These are phyloP conservation scores for Penicillium digitatum DNA, from an alignment of 2,329 filamentous ascomycete species.

Conservation along the genomic window DNA sequence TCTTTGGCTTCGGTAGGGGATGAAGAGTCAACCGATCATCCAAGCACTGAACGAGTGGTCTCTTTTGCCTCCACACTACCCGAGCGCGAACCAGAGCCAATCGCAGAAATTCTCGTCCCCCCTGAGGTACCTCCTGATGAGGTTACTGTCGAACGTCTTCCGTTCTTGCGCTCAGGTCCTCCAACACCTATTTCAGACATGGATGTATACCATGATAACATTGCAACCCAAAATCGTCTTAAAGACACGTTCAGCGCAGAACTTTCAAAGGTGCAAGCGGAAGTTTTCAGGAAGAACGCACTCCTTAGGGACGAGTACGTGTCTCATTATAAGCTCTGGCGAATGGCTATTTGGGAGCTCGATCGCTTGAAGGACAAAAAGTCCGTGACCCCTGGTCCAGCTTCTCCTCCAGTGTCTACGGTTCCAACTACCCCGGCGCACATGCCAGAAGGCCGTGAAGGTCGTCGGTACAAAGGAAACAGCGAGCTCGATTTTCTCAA, in stretches of 20 bases:
- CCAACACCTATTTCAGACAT: slow-evolving; percentile 45
- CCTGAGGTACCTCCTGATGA: slow-evolving; percentile 17
- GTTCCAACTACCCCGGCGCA: slow-evolving; percentile 30
- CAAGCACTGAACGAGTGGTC: slow-evolving; percentile 10
- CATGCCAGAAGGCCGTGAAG: slow-evolving; percentile 34
- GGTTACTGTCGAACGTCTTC: slow-evolving; percentile 43
- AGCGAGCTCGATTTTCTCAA: slow-evolving; percentile 50
- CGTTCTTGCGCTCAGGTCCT: slow-evolving; percentile 43
- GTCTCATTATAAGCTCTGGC: slow-evolving; percentile 45
- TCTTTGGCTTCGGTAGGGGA: slow-evolving; percentile 15
- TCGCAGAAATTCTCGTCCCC: slow-evolving; percentile 6
- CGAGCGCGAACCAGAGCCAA: slow-evolving; percentile 5
- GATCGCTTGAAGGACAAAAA: slow-evolving; percentile 42
- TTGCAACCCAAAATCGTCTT: slow-evolving; percentile 36
- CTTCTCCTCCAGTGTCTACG: slow-evolving; percentile 34
- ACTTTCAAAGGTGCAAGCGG: slow-evolving; percentile 39
- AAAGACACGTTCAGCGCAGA: slow-evolving; percentile 38
- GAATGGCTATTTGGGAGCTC: slow-evolving; percentile 41
- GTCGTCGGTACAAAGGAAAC: slow-evolving; percentile 46
- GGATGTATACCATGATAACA: slow-evolving; percentile 44
- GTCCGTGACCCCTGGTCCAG: slow-evolving; percentile 36
- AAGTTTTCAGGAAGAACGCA: slow-evolving; percentile 39
- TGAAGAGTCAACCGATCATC: background rate
- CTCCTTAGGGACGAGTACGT: slow-evolving; percentile 41
- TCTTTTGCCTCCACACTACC: slow-evolving; percentile 10